Percentiles rank a stretch among this genome's conserved stretches.
Evolutionary conservation across 176 grass and related monocot genomes (phyloP).

Genomic region (Ampelocalamus luodianensis): DNA sequence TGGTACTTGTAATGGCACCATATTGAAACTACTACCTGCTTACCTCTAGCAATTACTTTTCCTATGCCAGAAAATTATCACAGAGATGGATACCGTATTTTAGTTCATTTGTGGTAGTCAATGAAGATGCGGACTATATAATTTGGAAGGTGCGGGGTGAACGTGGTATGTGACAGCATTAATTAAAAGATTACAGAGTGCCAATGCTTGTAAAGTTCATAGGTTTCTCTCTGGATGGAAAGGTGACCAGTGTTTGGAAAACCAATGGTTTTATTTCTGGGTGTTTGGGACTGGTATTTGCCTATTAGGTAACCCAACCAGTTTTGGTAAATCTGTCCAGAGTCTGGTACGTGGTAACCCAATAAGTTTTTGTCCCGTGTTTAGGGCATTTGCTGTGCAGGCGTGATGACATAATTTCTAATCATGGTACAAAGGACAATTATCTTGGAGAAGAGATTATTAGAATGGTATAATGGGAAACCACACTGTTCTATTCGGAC

Average conservation of each 20-base stretch:
- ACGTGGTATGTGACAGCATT: background rate
- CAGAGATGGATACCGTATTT: background rate
- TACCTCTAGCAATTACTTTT: slow-evolving; percentile 17
- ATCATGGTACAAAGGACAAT: too few species aligned
- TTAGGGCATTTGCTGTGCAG: background rate
- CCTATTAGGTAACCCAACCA: slow-evolving; percentile 16
- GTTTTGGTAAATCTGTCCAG: background rate
- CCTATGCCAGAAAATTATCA: slow-evolving; percentile 26
- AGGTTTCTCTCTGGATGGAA: slow-evolving; percentile 15
- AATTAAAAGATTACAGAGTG: slow-evolving; percentile 13
- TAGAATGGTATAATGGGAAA: background rate
- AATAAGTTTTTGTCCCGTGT: background rate
- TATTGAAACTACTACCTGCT: background rate
- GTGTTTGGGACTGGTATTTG: slow-evolving; percentile 1
- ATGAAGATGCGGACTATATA: background rate
- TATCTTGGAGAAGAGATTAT: too few species aligned
- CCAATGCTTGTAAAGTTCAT: background rate
- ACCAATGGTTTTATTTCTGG: background rate
- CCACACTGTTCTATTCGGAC: background rate
- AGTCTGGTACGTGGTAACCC: slow-evolving; percentile 1
- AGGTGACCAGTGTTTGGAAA: background rate
- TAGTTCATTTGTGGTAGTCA: background rate
- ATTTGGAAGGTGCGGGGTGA: background rate
- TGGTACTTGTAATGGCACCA: slow-evolving; percentile 26
- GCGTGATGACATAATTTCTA: background rate